Conservation (phyloP, 2,329 filamentous ascomycete genomes). For the Sclerotinia sclerotiorum region DNA sequence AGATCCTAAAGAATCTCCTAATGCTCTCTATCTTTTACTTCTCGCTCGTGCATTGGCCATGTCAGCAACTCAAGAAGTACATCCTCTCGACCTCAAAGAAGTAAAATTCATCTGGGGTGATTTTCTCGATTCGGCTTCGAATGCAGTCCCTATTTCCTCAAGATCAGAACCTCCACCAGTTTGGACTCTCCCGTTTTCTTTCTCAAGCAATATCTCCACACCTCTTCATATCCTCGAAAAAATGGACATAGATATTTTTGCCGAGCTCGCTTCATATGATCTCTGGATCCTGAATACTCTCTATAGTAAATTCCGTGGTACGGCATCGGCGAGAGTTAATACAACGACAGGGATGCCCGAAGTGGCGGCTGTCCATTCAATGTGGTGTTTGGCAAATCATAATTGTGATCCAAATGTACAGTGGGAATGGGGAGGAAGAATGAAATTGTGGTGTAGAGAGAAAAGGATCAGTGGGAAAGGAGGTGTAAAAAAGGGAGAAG, state of each 20-base stretch:
- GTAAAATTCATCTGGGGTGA: slow-evolving; percentile 71
- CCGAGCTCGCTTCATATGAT: slow-evolving; percentile 58
- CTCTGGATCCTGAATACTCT: slow-evolving; percentile 88
- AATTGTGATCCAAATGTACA: slow-evolving; percentile 92
- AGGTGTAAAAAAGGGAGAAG: slow-evolving; percentile 74
- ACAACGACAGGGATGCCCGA: slow-evolving; percentile 79
- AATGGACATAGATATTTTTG: slow-evolving; percentile 79
- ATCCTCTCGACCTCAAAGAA: slow-evolving; percentile 63
- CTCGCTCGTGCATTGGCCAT: slow-evolving; percentile 64
- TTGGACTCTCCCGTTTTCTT: slow-evolving; percentile 75
- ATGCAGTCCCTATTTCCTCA: slow-evolving; percentile 55
- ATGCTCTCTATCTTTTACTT: slow-evolving; percentile 62
- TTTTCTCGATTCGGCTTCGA: slow-evolving; percentile 54
- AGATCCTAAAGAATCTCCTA: slow-evolving; percentile 57
- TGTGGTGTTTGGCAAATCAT: slow-evolving; percentile 97
- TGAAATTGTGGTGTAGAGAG: slow-evolving; percentile 66
- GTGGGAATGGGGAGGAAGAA: slow-evolving; percentile 87
- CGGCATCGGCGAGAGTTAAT: slow-evolving; percentile 81
- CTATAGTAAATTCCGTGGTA: slow-evolving; percentile 89
- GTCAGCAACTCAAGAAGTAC: slow-evolving; percentile 57
- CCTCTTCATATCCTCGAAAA: slow-evolving; percentile 79
- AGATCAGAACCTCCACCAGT: slow-evolving; percentile 57
- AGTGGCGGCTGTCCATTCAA: slow-evolving; percentile 87
- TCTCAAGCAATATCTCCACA: slow-evolving; percentile 70
- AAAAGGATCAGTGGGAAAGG: slow-evolving; percentile 55